Evolutionary conservation across 257 asterid species (phyloP), one percentile per base, ranked within the genome.

Genomic region (Sherardia arvensis): DNA sequence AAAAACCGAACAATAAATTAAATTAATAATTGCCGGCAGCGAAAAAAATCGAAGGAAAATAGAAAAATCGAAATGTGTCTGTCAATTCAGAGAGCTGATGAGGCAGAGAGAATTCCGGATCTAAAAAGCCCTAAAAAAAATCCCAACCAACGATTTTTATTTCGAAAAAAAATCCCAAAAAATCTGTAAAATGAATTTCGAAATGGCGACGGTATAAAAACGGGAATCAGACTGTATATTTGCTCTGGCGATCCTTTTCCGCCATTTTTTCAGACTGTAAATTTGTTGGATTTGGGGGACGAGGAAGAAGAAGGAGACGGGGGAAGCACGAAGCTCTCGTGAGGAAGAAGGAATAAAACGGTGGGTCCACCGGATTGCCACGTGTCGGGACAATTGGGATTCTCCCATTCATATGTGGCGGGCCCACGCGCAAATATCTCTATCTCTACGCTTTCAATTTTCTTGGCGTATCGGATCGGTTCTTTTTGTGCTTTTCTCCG

Each of bases 21-120:
- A 40, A 5, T 33, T 47, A 64, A 54, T 11, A 17, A 7, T 69
- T n/a, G 8, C 20, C 25, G 15, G 8, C 56, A 49, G 20, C 56
- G 26, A 55, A 54, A 38, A 59, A 34, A 26, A 15, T 15, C 4
- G 4, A 43, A 15, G 20, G 51, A 33, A 65, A 60, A 60, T 23
- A 4, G 28, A 61, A 49, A 64, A 30, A 63, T 59, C 36, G 10
- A 57, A 67, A 38, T 53, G 69, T 47, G 38, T 34, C 34, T 8
- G 22, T 53, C 49, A 29, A 54, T 26, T 43, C 63, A 64, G 59
- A 66, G 28, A 25, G 62, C 36, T 26, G 28, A 45, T 18, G 66
- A 61, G 21, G 53, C 26, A 53, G 79, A 75, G 85, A 68, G 43
- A 74, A 67, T 75, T 73, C 69, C 82, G 84, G 87, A 77, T 85